Evolutionary conservation across 164 flowering plant species (phyloP), one percentile per base, ranked within the genome.

Genomic region (Platanus orientalis): DNA sequence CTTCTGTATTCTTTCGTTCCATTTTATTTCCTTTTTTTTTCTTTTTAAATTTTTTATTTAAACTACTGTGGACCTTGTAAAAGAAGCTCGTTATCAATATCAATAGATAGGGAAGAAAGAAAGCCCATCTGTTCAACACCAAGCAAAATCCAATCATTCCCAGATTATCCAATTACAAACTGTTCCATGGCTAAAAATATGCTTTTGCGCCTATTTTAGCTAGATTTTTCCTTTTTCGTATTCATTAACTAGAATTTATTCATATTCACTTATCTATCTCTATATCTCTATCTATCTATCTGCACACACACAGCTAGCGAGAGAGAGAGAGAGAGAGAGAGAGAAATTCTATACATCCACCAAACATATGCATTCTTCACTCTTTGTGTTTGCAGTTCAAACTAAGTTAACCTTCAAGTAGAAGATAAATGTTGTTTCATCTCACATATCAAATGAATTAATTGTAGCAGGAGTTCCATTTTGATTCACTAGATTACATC

Each of bases 261-360:
- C 27, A 11, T 7, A 34, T 57, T 34, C 27, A 60, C 7, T n/a
- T n/a, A n/a, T n/a, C n/a, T n/a, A n/a, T n/a, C n/a, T n/a, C n/a
- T n/a, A n/a, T n/a, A n/a, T n/a, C n/a, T n/a, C n/a, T n/a, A n/a
- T n/a, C n/a, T n/a, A n/a, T n/a, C n/a, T n/a, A n/a, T n/a, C n/a
- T n/a, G 42, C 9, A 14, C 5, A 36, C 7, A 36, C 13, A 36
- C 13, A 36, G 42, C 9, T 10, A 36, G 42, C 9, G 42, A 36
- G 42, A 36, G 49, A 44, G 62, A 17, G 47, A 60, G 53, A 44
- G 32, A 60, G 30, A 44, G 53, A 60, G 47, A 44, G 47, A 19
- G 27, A 42, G 34, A 26, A 20, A 28, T 16, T 44, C 16, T 20
- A 29, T n/a, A n/a, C n/a, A n/a, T n/a, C 19, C 34, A 3, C n/a